These are phyloP conservation scores for Klebsormidium nitens DNA, from an alignment of 139 green algal species.

Conservation along the genomic window DNA sequence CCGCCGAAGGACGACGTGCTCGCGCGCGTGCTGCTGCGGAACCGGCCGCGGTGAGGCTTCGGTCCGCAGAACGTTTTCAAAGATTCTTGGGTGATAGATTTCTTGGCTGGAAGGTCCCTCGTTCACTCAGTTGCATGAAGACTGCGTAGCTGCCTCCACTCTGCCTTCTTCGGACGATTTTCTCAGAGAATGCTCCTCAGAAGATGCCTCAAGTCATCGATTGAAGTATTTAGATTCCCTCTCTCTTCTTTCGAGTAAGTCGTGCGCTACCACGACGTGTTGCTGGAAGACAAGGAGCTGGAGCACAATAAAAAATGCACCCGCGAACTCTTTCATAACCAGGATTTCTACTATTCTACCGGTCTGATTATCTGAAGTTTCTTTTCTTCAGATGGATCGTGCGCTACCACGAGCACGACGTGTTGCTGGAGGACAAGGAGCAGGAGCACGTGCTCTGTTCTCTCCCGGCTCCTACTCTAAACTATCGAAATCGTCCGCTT, in stretches of 20 bases:
- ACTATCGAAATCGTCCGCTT: too few relatives aligned
- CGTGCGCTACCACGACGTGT: too few relatives aligned
- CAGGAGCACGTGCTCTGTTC: background rate
- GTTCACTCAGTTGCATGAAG: background rate
- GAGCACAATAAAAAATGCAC: too few relatives aligned
- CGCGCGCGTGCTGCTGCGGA: background rate
- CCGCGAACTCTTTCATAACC: too few relatives aligned
- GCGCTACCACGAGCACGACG: slow-evolving; percentile 30
- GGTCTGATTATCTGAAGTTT: background rate
- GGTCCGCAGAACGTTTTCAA: background rate
- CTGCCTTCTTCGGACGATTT: background rate
- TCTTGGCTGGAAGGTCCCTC: background rate
- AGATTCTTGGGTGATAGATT: background rate
- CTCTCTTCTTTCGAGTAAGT: too few relatives aligned
- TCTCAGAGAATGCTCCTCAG: background rate
- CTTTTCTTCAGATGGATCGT: background rate
- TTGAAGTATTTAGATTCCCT: too few relatives aligned
- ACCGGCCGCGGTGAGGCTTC: slow-evolving; percentile 10
- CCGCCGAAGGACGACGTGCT: slow-evolving; percentile 14
- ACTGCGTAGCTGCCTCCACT: background rate
- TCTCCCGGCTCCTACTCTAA: too few relatives aligned
- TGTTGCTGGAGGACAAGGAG: slow-evolving; percentile 23
- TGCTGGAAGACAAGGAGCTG: too few relatives aligned
- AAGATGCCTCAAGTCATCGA: background rate
- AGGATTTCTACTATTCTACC: background rate